These are phyloP conservation scores for Nigrospora osmanthi DNA, from an alignment of 2,329 filamentous ascomycete species.

Conservation along the genomic window DNA sequence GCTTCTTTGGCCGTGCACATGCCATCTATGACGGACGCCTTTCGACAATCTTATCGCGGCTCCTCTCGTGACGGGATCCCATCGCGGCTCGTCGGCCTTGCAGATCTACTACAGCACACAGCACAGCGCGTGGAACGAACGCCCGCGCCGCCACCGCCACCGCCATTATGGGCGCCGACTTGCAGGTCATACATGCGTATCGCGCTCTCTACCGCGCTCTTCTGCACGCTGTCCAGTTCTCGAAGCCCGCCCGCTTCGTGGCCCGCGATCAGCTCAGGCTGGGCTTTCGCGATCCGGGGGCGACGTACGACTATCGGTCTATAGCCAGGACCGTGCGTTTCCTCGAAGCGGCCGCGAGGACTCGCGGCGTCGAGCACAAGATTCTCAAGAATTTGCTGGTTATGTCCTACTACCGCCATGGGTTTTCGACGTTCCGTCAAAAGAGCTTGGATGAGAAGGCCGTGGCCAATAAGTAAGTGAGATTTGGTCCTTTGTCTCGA, in stretches of 20 bases:
- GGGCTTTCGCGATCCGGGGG: constrained; percentile 46
- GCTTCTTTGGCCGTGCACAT: too few relatives aligned
- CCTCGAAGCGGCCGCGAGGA: constrained; percentile 53
- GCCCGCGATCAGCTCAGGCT: constrained; percentile 50
- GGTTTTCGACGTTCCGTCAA: background rate
- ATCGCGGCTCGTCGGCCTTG: background rate
- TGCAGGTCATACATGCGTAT: constrained; percentile 56
- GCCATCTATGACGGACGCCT: too few relatives aligned
- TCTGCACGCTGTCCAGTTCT: constrained; percentile 65
- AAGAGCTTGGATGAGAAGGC: background rate
- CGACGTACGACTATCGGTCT: constrained; percentile 38
- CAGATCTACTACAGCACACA: background rate
- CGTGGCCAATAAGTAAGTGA: background rate
- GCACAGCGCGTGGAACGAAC: background rate
- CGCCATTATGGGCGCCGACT: constrained; percentile 21
- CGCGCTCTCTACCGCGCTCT: constrained; percentile 59
- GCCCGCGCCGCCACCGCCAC: background rate
- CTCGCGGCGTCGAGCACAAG: constrained; percentile 62
- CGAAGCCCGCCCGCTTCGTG: constrained; percentile 58
- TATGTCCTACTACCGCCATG: constrained; percentile 32
- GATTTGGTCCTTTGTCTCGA: too few relatives aligned
- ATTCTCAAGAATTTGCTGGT: constrained; percentile 62
- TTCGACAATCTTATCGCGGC: background rate
- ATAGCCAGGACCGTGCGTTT: constrained; percentile 64
- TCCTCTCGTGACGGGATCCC: background rate